Percentiles rank a stretch among this genome's conserved stretches.
Conservation (phyloP, 2,329 filamentous ascomycete genomes). For the Botrytis deweyae region DNA sequence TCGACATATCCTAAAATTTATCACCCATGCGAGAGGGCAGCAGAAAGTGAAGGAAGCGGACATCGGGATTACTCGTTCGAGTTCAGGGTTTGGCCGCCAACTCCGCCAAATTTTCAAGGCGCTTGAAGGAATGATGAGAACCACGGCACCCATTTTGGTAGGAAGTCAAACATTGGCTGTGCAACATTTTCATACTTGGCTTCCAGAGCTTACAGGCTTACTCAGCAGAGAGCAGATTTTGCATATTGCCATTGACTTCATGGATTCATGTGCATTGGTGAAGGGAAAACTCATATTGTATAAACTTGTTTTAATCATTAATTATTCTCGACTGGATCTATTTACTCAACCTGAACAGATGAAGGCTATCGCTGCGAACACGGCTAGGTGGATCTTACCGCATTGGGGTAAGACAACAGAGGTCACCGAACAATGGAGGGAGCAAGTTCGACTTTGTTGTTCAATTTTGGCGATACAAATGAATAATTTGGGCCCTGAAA, state of each 20-base stretch:
- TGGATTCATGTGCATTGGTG: slow-evolving; percentile 83
- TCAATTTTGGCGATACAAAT: slow-evolving; percentile 87
- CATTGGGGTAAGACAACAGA: slow-evolving; percentile 81
- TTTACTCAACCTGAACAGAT: slow-evolving; percentile 79
- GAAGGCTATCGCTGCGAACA: slow-evolving; percentile 73
- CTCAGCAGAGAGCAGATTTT: slow-evolving; percentile 82
- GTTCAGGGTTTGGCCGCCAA: slow-evolving; percentile 74
- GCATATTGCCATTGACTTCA: slow-evolving; percentile 87
- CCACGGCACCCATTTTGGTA: slow-evolving; percentile 77
- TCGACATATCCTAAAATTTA: slow-evolving; percentile 89
- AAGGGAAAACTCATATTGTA: slow-evolving; percentile 91
- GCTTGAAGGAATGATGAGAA: slow-evolving; percentile 86
- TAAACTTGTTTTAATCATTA: slow-evolving; percentile 88
- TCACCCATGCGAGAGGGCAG: slow-evolving; percentile 82
- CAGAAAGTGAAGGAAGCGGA: slow-evolving; percentile 86
- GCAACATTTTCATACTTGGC: slow-evolving; percentile 95
- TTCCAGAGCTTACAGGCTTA: slow-evolving; percentile 81
- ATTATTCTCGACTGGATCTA: slow-evolving; percentile 79
- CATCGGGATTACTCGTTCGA: slow-evolving; percentile 77
- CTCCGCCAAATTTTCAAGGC: slow-evolving; percentile 86
- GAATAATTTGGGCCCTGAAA: slow-evolving; percentile 72
- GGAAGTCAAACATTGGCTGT: slow-evolving; percentile 94
- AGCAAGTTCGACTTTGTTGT: slow-evolving; percentile 90
- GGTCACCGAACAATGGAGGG: slow-evolving; percentile 82
- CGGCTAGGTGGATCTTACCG: slow-evolving; percentile 84